Conservation (phyloP, 1,139 yeast genomes). For the Pichia sp. region DNA sequence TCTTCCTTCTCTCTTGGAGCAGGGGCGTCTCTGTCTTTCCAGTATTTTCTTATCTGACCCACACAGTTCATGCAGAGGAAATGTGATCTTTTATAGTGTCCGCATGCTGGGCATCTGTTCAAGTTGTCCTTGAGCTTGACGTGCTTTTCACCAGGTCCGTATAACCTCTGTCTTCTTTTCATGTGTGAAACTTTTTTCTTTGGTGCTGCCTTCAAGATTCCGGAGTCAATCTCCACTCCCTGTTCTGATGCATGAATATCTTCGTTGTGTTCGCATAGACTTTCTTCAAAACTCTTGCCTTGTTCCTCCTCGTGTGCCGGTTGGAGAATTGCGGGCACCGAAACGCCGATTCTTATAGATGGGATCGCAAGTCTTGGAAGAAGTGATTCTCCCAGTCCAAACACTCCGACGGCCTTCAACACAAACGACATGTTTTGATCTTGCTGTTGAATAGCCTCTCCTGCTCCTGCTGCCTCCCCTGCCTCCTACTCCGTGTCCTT, state of each 20-base stretch:
- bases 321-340: constrained; percentile 20
- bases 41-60: constrained; percentile 67
- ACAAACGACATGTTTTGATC: constrained; percentile 13
- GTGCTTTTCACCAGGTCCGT: constrained; percentile 81
- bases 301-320: constrained; percentile 10
- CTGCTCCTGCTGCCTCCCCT: not conserved
- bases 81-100: constrained; percentile 84
- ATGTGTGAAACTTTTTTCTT: constrained; percentile 87
- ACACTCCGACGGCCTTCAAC: constrained; percentile 16
- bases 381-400: constrained; percentile 17
- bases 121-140: constrained; percentile 69
- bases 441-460: constrained; percentile 1
- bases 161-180: constrained; percentile 77
- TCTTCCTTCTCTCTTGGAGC: constrained; percentile 40
- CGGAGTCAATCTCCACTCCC: constrained; percentile 42
- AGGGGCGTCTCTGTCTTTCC: constrained; percentile 49
- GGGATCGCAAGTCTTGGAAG: constrained; percentile 23
- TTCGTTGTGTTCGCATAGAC: constrained; percentile 21
- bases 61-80: constrained; percentile 92
- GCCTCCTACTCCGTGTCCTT: not conserved
- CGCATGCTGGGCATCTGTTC: constrained; percentile 93
- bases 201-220: constrained; percentile 82
- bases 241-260: not conserved
- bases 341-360: constrained; percentile 20
- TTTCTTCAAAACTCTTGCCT: constrained; percentile 16